Evolutionary conservation across 2,329 filamentous ascomycete genomes (phyloP).

Genomic region (Madurella fahalii): DNA sequence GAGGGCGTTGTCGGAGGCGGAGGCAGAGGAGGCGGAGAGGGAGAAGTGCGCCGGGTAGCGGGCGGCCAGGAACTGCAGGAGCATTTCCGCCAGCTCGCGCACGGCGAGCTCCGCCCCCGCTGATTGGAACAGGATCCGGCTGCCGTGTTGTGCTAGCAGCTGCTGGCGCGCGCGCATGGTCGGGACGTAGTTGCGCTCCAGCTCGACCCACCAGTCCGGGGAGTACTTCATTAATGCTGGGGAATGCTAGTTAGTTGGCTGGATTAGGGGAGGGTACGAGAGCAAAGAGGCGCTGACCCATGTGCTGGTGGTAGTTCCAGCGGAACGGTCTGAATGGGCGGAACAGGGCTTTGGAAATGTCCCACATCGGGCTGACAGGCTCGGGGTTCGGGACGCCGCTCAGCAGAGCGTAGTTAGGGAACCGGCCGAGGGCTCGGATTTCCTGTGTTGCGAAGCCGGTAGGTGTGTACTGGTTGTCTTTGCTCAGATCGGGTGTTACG

Average conservation of each 20-base stretch:
- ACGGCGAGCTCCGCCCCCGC: slow-evolving; percentile 75
- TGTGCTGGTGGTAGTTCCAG: slow-evolving; percentile 85
- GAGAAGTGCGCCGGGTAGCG: slow-evolving; percentile 73
- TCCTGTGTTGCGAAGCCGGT: slow-evolving; percentile 69
- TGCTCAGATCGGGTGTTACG: slow-evolving; percentile 10
- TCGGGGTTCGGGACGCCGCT: slow-evolving; percentile 69
- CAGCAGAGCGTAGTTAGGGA: slow-evolving; percentile 72
- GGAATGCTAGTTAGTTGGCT: slow-evolving; percentile 50
- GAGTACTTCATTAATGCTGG: slow-evolving; percentile 60
- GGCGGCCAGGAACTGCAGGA: slow-evolving; percentile 70
- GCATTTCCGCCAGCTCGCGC: slow-evolving; percentile 87
- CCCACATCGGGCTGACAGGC: slow-evolving; percentile 56
- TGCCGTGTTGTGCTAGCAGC: slow-evolving; percentile 61
- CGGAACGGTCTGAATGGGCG: slow-evolving; percentile 77
- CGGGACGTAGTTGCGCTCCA: slow-evolving; percentile 67
- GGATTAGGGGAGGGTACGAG: no score
- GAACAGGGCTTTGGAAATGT: slow-evolving; percentile 63
- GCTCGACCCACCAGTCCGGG: slow-evolving; percentile 82
- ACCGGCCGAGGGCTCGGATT: slow-evolving; percentile 66
- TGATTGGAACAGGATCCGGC: slow-evolving; percentile 60
- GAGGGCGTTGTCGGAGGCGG: slow-evolving; percentile 49
- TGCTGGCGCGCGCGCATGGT: slow-evolving; percentile 65
- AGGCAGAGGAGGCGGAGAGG: slow-evolving; percentile 45
- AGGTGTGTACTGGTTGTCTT: slow-evolving; percentile 25
- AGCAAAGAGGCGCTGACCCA: slow-evolving; percentile 59